Evolutionary conservation across 306 rosid species (phyloP).

Genomic region (Prunus fruticosa): DNA sequence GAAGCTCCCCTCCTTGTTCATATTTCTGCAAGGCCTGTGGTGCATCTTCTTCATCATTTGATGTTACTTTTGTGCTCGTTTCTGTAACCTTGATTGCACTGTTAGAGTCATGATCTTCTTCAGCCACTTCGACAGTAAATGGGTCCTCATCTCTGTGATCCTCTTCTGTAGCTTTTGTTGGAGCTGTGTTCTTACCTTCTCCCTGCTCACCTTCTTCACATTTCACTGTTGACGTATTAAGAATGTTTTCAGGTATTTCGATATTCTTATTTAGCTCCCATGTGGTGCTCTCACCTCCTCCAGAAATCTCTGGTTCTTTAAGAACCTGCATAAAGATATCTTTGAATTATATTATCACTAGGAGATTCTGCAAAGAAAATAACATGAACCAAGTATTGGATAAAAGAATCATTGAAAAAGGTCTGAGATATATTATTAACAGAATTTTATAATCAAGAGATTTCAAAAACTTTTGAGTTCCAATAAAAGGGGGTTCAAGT

Average conservation of each 20-base stretch:
- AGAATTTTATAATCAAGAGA: neutral
- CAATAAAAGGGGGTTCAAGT: neutral
- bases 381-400: conserved; percentile 7
- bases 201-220: neutral
- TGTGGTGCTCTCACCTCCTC: too few species aligned
- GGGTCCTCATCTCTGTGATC: conserved; percentile 12
- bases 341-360: neutral
- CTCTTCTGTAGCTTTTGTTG: conserved; percentile 15
- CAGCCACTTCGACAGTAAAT: conserved; percentile 2
- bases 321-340: conserved; percentile 15
- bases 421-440: neutral
- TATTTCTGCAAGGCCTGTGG: conserved; percentile 8
- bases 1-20: conserved; percentile 23
- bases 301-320: conserved; percentile 11
- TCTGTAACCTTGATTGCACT: conserved; percentile 1
- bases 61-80: neutral
- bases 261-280: too few species aligned
- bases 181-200: conserved; percentile 3
- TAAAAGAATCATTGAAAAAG: neutral
- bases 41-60: conserved; percentile 19
- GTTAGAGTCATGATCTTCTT: conserved; percentile 8
- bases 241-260: too few species aligned
- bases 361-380: conserved; percentile 29
- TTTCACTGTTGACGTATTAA: neutral
- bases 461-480: neutral